Evolutionary conservation across 2,329 filamentous ascomycete genomes (phyloP).

Genomic region (Talaromyces sp.): DNA sequence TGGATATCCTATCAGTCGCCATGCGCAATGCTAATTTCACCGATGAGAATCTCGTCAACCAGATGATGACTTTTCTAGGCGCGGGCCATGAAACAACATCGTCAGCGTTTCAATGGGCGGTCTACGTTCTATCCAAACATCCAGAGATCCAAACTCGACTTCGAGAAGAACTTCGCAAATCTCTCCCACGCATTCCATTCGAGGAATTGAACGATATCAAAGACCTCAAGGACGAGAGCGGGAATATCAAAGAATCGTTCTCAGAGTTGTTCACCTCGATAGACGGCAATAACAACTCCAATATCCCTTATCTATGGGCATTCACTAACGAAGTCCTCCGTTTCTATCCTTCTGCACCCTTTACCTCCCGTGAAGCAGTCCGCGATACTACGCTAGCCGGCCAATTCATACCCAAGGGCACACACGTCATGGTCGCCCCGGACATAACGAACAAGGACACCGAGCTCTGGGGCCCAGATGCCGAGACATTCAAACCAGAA

Average conservation of each 20-base stretch:
- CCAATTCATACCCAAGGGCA: slow-evolving; percentile 63
- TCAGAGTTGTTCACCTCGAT: not conserved
- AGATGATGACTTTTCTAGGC: slow-evolving; percentile 84
- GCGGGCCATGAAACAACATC: slow-evolving; percentile 79
- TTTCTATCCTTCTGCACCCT: slow-evolving; percentile 64
- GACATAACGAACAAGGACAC: slow-evolving; percentile 65
- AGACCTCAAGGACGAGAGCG: slow-evolving; percentile 50
- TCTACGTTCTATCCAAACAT: slow-evolving; percentile 63
- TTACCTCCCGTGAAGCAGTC: slow-evolving; percentile 62
- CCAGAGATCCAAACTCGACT: slow-evolving; percentile 62
- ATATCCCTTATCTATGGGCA: slow-evolving; percentile 71
- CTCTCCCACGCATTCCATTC: slow-evolving; percentile 49
- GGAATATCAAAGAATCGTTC: slow-evolving; percentile 32
- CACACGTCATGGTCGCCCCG: slow-evolving; percentile 59
- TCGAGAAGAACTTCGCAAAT: slow-evolving; percentile 60
- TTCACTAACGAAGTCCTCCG: slow-evolving; percentile 74
- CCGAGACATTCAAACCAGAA: slow-evolving; percentile 70
- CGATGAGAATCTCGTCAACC: slow-evolving; percentile 76
- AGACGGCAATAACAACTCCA: slow-evolving; percentile 44
- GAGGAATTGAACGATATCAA: slow-evolving; percentile 29
- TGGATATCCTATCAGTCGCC: slow-evolving; percentile 77
- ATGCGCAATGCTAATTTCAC: slow-evolving; percentile 69
- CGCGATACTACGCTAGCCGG: slow-evolving; percentile 63
- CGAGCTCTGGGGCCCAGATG: slow-evolving; percentile 71
- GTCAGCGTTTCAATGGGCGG: slow-evolving; percentile 67